Percentiles rank a stretch among this genome's conserved stretches.
These are phyloP conservation scores for Gossypium rotundifolium DNA, from an alignment of 345 rosid genomes.

Conservation along the genomic window DNA sequence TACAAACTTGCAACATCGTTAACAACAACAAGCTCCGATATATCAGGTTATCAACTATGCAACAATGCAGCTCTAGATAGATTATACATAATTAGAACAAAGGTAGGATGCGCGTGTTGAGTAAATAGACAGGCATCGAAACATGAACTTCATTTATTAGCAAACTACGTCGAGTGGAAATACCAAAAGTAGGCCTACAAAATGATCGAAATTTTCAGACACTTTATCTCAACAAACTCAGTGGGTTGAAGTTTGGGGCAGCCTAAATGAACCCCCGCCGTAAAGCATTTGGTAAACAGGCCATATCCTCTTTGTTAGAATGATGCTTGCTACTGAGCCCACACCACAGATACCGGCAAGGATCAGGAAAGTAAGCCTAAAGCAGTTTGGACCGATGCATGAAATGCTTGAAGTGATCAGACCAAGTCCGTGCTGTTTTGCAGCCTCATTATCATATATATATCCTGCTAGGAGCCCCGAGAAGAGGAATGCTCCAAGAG, in stretches of 20 bases:
- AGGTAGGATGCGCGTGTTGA: background rate
- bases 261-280: slow-evolving; percentile 51
- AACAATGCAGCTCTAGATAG: background rate
- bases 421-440: slow-evolving; percentile 36
- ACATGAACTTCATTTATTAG: background rate
- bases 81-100: background rate
- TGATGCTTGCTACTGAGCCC: slow-evolving; percentile 38
- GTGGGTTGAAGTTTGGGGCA: slow-evolving; percentile 34
- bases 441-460: slow-evolving; percentile 50
- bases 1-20: background rate
- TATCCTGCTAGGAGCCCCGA: slow-evolving; percentile 61
- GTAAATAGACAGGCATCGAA: background rate
- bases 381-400: slow-evolving; percentile 60
- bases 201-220: background rate
- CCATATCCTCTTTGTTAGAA: slow-evolving; percentile 40
- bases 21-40: background rate
- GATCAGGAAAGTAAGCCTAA: slow-evolving; percentile 55
- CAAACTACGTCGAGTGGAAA: background rate
- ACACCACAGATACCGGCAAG: slow-evolving; percentile 45
- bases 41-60: background rate
- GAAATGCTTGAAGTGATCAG: slow-evolving; percentile 24
- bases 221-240: slow-evolving; percentile 15
- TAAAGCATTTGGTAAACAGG: slow-evolving; percentile 64
- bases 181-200: background rate
- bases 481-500: slow-evolving; percentile 59